Percentiles rank a stretch among this genome's conserved stretches.
phyloP scores from a whole-genome alignment of 106 monocot species.

The Dactylorhiza incarnata region DNA sequence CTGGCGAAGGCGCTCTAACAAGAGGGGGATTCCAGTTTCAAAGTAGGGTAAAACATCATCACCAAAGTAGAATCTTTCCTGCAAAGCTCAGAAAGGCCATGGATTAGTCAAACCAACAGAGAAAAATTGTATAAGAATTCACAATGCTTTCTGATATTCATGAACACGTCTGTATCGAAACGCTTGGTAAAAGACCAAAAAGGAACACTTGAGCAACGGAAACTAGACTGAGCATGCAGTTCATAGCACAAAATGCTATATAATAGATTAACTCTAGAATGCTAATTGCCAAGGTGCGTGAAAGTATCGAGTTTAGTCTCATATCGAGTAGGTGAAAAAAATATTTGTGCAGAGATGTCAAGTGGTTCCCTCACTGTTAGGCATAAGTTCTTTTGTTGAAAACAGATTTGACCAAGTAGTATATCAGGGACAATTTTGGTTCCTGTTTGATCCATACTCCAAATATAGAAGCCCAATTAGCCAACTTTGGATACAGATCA shows the following conservation, averaged over 20 bases:
- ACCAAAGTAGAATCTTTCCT: slow-evolving; percentile 98
- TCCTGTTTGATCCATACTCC: too few relatives aligned
- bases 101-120: not conserved
- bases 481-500: too few relatives aligned
- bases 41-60: slow-evolving; percentile 96
- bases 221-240: not conserved
- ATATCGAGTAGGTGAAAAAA: too few relatives aligned
- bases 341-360: too few relatives aligned
- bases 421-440: too few relatives aligned
- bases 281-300: too few relatives aligned
- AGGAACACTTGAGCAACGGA: not conserved
- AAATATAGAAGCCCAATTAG: too few relatives aligned
- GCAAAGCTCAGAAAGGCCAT: slow-evolving; percentile 15
- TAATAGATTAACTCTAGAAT: too few relatives aligned
- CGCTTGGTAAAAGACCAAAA: not conserved
- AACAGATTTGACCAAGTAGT: too few relatives aligned
- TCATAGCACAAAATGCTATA: not conserved
- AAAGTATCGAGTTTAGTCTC: too few relatives aligned
- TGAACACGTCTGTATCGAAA: not conserved
- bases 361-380: too few relatives aligned
- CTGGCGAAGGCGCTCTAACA: slow-evolving; percentile 70
- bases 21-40: slow-evolving; percentile 88
- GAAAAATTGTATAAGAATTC: not conserved
- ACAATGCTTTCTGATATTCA: not conserved
- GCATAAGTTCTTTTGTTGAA: too few relatives aligned